Conservation (phyloP, 225 moss, liverwort and hornwort genomes). For the Sphagnum contortum region DNA sequence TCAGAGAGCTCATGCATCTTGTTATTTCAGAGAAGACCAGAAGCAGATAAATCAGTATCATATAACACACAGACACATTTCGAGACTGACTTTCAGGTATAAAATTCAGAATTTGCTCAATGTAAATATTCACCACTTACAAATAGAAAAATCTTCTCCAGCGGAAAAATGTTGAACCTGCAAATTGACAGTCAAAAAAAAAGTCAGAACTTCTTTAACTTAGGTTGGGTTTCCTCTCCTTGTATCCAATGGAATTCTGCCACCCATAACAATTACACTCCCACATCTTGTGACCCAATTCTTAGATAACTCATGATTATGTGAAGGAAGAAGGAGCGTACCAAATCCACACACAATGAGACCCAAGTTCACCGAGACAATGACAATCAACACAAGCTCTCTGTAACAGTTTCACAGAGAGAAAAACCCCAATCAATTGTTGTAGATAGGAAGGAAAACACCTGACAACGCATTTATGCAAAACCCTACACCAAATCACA, state of each 20-base stretch:
- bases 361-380: conserved; percentile 33
- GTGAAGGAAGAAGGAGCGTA: conserved; percentile 10
- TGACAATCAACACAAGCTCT: conserved; percentile 34
- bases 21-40: neutral
- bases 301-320: neutral
- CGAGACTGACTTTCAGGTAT: too few relatives aligned
- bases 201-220: too few relatives aligned
- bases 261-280: neutral
- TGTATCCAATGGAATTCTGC: neutral
- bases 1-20: neutral
- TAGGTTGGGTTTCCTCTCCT: too few relatives aligned
- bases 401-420: conserved; percentile 11
- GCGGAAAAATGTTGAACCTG: conserved; percentile 44
- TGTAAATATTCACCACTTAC: conserved; percentile 13
- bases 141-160: conserved; percentile 45
- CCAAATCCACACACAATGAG: conserved; percentile 50
- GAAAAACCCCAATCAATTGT: neutral
- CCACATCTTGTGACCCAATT: neutral
- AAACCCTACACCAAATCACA: too few relatives aligned
- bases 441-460: neutral
- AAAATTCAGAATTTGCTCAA: too few relatives aligned
- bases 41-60: neutral
- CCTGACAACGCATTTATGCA: too few relatives aligned
- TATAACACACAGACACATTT: neutral
- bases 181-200: too few relatives aligned